Base-by-base conservation (phyloP, 2,329 filamentous ascomycete genomes). In the Aspergillus fijiensis region DNA sequence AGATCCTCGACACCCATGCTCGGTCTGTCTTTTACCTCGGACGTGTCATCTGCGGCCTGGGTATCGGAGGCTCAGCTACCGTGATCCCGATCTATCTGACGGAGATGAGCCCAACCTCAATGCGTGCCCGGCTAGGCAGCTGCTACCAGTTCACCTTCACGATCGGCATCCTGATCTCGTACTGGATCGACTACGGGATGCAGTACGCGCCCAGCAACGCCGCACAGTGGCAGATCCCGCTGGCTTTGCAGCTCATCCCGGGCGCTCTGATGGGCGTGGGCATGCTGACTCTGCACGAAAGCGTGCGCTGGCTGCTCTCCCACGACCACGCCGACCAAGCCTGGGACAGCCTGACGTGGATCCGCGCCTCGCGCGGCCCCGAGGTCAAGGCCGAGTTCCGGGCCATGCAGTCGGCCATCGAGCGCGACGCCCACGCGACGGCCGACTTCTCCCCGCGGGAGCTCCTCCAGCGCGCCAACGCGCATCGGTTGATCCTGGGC, bases 191-290 rank as follows among this genome's bases (percentile, higher is more conserved):
- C 68, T 84, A 83, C 57, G 81, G 64, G 1, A 65, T 73, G 11
- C 70, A 73, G 23, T 67, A 66, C 21, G 66, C 71, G 59, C 52
- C 63, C 3, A 35, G 60, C 3, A 74, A 47, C 5, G 63, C 79
- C 0, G 70, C 70, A 2, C 82, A 85, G 70, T 86, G 83, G 84
- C 83, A 84, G 69, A 78, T 85, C 29, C 83, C 83, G 1, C 78
- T 86, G 56, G 82, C 80, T 0, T 72, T 85, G 4, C 82, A 84
- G 63, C 72, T 84, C 6, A 68, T 80, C 0, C 80, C 80, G 0
- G 81, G 80, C 0, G 78, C 70, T 1, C 60, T 83, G 0, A 78
- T 84, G 51, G 80, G 79, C 0, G 55, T 82, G 1, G 81, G 82
- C 2, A 79, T 82, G 74, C 65, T 82, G 11, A 79, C 79, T 0